These are phyloP conservation scores for Stygiomarasmius scandens DNA, from an alignment of 1,284 basidiomycete species.

Conservation along the genomic window DNA sequence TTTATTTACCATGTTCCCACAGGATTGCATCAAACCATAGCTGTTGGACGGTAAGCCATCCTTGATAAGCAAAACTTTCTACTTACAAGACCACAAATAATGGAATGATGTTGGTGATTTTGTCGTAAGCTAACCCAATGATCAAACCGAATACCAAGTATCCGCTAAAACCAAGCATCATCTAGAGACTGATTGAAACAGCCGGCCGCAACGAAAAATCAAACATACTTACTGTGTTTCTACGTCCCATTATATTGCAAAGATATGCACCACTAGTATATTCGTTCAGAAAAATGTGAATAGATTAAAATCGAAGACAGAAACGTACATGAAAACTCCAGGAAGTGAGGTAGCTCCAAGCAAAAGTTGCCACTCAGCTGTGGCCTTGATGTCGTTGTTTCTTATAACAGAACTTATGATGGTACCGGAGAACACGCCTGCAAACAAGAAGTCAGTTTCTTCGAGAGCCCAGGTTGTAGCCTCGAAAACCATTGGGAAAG, in stretches of 20 bases:
- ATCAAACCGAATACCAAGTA: conserved; percentile 76
- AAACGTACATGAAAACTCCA: conserved; percentile 46
- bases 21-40: conserved; percentile 70
- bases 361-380: conserved; percentile 74
- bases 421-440: conserved; percentile 66
- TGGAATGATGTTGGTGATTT: conserved; percentile 65
- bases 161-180: conserved; percentile 77
- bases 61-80: conserved; percentile 10
- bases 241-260: conserved; percentile 65
- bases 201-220: background rate
- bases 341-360: conserved; percentile 71
- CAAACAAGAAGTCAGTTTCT: too few relatives aligned
- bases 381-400: conserved; percentile 54
- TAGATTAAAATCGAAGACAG: conserved; percentile 9
- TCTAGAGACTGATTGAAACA: conserved; percentile 35
- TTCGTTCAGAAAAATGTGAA: background rate
- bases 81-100: conserved; percentile 69
- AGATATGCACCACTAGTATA: conserved; percentile 51
- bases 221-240: conserved; percentile 59
- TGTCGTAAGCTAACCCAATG: conserved; percentile 70
- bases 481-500: too few relatives aligned
- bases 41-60: conserved; percentile 34
- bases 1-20: conserved; percentile 58
- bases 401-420: conserved; percentile 67
- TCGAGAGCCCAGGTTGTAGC: too few relatives aligned